A percentile compares a stretch with the other conserved stretches of the same genome.
Evolutionary conservation across 345 rosid species (phyloP).

Genomic region (Rhodamnia rubescens): DNA sequence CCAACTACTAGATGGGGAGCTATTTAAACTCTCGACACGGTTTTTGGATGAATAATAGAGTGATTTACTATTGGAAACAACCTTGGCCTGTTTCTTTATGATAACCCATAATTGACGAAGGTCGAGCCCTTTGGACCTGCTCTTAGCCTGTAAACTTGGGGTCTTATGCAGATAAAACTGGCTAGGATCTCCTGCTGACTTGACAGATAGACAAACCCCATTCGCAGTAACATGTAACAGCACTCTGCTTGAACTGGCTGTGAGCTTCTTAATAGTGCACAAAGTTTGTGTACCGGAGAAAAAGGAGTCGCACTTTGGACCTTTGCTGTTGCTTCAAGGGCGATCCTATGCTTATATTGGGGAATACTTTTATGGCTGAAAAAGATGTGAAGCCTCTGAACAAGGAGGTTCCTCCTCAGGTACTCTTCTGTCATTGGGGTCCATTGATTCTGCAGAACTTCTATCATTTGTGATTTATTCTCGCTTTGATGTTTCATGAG

Average conservation of each 20-base stretch:
- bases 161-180: no score
- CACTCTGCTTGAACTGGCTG: neutral
- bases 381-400: conserved; percentile 46
- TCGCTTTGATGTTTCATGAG: neutral
- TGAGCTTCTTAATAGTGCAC: neutral
- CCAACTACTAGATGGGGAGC: neutral
- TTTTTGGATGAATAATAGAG: neutral
- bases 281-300: neutral
- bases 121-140: neutral
- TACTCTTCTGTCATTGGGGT: neutral
- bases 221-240: neutral
- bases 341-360: conserved; percentile 25
- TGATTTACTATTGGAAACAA: neutral
- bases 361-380: conserved; percentile 59
- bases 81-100: neutral
- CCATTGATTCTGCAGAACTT: neutral
- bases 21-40: neutral
- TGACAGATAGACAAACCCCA: neutral
- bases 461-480: neutral
- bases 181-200: neutral
- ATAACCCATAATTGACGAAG: neutral
- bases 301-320: neutral
- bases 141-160: neutral
- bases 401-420: conserved; percentile 85
- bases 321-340: neutral